A percentile compares a stretch with the other conserved stretches of the same genome.
Evolutionary conservation across 352 stramenopile species (phyloP).

Genomic region (Thraustotheca clavata): DNA sequence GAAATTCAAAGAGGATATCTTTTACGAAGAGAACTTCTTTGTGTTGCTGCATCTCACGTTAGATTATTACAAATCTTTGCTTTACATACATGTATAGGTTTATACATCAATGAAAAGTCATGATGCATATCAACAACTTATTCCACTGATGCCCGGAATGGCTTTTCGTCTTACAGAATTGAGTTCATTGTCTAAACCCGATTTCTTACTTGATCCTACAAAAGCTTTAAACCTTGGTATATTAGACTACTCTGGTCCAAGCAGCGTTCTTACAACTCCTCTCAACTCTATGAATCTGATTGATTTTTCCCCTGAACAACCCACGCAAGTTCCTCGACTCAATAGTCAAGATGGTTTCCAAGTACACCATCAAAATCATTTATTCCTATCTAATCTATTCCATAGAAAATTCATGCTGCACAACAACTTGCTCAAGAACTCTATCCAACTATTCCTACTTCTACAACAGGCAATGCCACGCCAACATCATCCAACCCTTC

Average conservation of each 20-base stretch:
- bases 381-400: not conserved
- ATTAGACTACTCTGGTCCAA: conserved; percentile 2
- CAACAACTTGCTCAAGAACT: not conserved
- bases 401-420: conserved; percentile 1
- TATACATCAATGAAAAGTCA: conserved; percentile 9
- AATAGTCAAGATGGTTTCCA: not conserved
- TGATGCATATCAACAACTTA: not conserved
- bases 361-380: too few species aligned
- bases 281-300: not conserved
- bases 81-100: not conserved
- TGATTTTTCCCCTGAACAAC: not conserved
- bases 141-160: conserved; percentile 14
- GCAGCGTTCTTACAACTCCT: not conserved
- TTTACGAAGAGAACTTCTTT: conserved; percentile 1
- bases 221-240: not conserved
- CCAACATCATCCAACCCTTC: not conserved
- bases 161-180: not conserved
- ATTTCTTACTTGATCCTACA: not conserved
- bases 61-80: not conserved
- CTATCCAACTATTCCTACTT: not conserved
- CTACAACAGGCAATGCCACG: not conserved
- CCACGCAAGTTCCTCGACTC: not conserved
- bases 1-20: conserved; percentile 4
- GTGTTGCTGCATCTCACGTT: conserved; percentile 10
- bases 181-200: not conserved